phyloP scores from a whole-genome alignment of 768 basidiomycete genomes.

The Hygrophorus pudorinus region DNA sequence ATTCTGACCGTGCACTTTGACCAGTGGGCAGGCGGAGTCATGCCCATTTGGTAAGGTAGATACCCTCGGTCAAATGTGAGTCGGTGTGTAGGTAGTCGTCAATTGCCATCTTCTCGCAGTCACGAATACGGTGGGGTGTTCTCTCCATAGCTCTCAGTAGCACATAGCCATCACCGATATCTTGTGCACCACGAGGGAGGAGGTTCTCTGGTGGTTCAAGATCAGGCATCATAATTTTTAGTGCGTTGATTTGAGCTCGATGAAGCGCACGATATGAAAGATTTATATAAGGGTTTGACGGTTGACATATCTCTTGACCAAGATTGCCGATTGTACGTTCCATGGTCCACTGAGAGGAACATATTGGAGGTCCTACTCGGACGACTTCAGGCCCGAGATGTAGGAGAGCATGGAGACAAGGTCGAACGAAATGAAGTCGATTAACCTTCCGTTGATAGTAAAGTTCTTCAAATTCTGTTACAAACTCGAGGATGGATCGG shows the following conservation, averaged over 20 bases:
- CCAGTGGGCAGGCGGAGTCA: too few relatives aligned
- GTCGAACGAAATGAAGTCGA: constrained; percentile 13
- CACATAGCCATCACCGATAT: too few relatives aligned
- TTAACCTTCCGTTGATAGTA: constrained; percentile 10
- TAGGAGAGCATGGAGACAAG: constrained; percentile 8
- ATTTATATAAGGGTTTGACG: constrained; percentile 13
- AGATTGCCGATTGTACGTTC: constrained; percentile 13
- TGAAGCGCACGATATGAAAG: constrained; percentile 9
- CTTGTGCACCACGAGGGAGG: too few relatives aligned
- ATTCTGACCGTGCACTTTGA: too few relatives aligned
- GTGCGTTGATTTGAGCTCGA: not conserved
- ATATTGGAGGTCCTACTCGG: constrained; percentile 9
- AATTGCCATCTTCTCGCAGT: too few relatives aligned
- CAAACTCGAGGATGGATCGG: constrained; percentile 6
- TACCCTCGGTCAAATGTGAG: too few relatives aligned
- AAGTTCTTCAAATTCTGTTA: constrained; percentile 11
- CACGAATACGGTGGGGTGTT: too few relatives aligned
- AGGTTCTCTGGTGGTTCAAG: constrained; percentile 15
- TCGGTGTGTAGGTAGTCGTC: too few relatives aligned
- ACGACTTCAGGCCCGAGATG: constrained; percentile 10
- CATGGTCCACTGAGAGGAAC: constrained; percentile 12
- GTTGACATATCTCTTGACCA: constrained; percentile 10
- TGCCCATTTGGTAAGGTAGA: too few relatives aligned
- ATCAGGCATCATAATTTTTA: constrained; percentile 1
- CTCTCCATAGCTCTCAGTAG: too few relatives aligned